phyloP scores from a whole-genome alignment of 2,329 filamentous ascomycete species.

The Camptophora hylomeconis region DNA sequence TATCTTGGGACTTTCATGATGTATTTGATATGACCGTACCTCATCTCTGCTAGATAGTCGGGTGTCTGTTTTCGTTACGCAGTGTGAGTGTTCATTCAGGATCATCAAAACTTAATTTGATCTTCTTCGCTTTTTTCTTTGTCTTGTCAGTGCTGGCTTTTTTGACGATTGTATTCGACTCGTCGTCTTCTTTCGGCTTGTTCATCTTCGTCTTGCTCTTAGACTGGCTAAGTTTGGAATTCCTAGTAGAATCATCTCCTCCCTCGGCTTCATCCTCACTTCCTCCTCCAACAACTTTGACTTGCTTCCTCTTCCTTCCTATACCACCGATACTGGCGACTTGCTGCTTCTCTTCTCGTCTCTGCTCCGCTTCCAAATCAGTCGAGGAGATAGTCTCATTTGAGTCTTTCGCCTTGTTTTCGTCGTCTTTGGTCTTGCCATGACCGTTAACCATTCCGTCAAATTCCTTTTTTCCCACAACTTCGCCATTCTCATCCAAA shows the following conservation, averaged over 20 bases:
- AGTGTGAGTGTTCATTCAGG: too few relatives aligned
- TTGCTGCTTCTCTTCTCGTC: constrained; percentile 9
- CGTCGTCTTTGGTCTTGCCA: neutral
- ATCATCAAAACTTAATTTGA: constrained; percentile 18
- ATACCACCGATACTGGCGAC: constrained; percentile 9
- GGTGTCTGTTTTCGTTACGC: too few relatives aligned
- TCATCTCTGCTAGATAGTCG: too few relatives aligned
- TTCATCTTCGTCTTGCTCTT: constrained; percentile 5
- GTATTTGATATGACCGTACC: too few relatives aligned
- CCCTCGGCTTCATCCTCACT: constrained; percentile 7
- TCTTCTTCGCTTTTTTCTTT: constrained; percentile 10
- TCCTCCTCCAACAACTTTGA: constrained; percentile 12
- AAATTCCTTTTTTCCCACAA: constrained; percentile 14
- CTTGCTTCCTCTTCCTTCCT: constrained; percentile 15
- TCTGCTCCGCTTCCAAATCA: neutral
- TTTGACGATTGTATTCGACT: too few relatives aligned
- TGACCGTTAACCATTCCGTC: constrained; percentile 10
- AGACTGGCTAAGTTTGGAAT: constrained; percentile 2
- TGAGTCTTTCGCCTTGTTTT: neutral
- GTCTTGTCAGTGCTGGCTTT: constrained; percentile 3
- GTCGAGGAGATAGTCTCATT: neutral
- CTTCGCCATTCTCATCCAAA: constrained; percentile 16
- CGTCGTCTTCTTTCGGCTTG: too few relatives aligned
- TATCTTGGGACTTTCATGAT: too few relatives aligned
- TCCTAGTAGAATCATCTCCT: constrained; percentile 2